Conservation (phyloP, 2,329 filamentous ascomycete genomes). For the Sporothrix brasiliensis region DNA sequence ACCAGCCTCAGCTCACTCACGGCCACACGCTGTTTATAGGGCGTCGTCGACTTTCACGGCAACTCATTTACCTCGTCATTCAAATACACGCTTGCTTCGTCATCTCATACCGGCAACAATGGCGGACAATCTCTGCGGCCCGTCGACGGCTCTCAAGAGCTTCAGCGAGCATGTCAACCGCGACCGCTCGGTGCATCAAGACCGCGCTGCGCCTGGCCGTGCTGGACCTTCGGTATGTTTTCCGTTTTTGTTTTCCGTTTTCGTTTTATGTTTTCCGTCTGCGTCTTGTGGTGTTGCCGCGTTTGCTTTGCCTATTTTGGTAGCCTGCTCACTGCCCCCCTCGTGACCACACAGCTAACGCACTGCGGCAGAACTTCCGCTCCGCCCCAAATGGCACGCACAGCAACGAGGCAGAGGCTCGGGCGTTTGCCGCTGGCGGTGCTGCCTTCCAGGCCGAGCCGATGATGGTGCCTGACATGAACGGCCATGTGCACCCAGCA, state of each 20-base stretch:
- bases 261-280: background rate
- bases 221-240: conserved; percentile 36
- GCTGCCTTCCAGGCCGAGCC: conserved; percentile 20
- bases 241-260: background rate
- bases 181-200: conserved; percentile 73
- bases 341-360: background rate
- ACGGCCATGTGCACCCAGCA: background rate
- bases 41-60: too few relatives aligned
- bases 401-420: conserved; percentile 33
- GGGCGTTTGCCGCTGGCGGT: conserved; percentile 31
- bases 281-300: background rate
- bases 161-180: conserved; percentile 70
- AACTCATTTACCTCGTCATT: background rate
- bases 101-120: conserved; percentile 39
- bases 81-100: background rate
- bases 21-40: too few relatives aligned
- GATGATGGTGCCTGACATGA: conserved; percentile 25
- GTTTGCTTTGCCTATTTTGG: background rate
- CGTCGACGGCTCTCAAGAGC: conserved; percentile 69
- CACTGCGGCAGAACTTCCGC: conserved; percentile 33
- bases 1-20: too few relatives aligned
- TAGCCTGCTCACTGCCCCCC: background rate
- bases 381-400: conserved; percentile 26
- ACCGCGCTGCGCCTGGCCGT: conserved; percentile 53
- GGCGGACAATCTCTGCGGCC: conserved; percentile 63